These are phyloP conservation scores for Trichoderma koningiopsis DNA, from an alignment of 2,329 filamentous ascomycete genomes.

Conservation along the genomic window DNA sequence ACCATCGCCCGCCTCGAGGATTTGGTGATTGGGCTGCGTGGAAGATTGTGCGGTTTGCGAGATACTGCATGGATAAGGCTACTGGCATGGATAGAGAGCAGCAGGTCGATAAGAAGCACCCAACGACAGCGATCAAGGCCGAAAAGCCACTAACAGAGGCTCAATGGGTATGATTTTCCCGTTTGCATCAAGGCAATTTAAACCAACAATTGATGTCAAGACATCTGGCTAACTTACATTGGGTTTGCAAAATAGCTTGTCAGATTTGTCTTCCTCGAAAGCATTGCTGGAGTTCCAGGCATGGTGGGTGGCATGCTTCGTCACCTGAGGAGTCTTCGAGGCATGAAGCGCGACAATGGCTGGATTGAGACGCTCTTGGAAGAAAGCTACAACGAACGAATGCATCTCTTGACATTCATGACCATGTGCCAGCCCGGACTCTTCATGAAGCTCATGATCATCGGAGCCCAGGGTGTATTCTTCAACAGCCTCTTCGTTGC, in stretches of 20 bases:
- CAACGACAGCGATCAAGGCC: constrained; percentile 56
- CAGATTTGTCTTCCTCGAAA: constrained; percentile 91
- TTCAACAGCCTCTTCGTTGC: constrained; percentile 91
- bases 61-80: constrained; percentile 78
- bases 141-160: constrained; percentile 71
- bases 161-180: constrained; percentile 66
- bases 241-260: constrained; percentile 54
- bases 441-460: constrained; percentile 91
- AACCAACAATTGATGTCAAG: background rate
- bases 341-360: constrained; percentile 90
- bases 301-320: constrained; percentile 97
- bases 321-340: constrained; percentile 80
- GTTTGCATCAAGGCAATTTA: no score
- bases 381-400: constrained; percentile 89
- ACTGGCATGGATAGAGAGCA: constrained; percentile 76
- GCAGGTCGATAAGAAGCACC: constrained; percentile 60
- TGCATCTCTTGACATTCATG: constrained; percentile 91
- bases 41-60: constrained; percentile 71
- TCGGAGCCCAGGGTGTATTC: constrained; percentile 92
- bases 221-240: constrained; percentile 15
- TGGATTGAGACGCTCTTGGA: constrained; percentile 94
- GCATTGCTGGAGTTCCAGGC: constrained; percentile 89
- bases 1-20: constrained; percentile 73
- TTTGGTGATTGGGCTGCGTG: constrained; percentile 80
- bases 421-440: constrained; percentile 75